Evolutionary conservation across 192 early-diverging fungal species (phyloP).

Genomic region (Entomortierella chlamydospora): DNA sequence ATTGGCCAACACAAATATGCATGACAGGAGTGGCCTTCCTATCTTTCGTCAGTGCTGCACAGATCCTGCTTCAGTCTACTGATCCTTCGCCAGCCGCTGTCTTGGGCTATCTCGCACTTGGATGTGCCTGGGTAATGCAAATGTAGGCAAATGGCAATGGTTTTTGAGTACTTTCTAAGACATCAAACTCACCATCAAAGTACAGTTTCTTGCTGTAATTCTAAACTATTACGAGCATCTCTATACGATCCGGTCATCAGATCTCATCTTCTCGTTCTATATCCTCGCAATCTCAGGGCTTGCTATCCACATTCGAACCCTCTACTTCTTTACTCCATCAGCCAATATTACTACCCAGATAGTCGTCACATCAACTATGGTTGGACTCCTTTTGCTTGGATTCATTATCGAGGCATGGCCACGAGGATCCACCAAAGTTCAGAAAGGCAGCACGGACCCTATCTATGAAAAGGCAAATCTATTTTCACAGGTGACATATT

Average conservation of each 20-base stretch:
- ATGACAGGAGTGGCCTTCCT: constrained; percentile 1
- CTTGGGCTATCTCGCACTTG: constrained; percentile 11
- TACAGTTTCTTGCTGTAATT: constrained; percentile 7
- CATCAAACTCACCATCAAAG: too few species aligned
- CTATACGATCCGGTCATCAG: constrained; percentile 30
- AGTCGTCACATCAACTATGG: not conserved
- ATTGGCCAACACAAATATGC: constrained; percentile 27
- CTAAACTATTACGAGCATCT: constrained; percentile 19
- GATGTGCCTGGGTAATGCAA: not conserved
- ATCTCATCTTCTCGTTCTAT: constrained; percentile 19
- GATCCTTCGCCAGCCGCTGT: not conserved
- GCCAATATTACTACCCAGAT: not conserved
- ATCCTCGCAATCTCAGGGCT: constrained; percentile 1
- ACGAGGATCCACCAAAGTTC: constrained; percentile 11
- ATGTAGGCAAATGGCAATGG: not conserved
- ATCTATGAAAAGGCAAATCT: constrained; percentile 26
- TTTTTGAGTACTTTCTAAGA: not conserved
- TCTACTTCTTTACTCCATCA: not conserved
- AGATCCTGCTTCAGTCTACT: not conserved
- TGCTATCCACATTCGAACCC: constrained; percentile 11
- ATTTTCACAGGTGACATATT: constrained; percentile 17
- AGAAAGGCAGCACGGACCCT: constrained; percentile 7
- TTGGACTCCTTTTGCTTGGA: not conserved
- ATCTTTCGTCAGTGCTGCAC: not conserved
- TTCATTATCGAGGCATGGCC: constrained; percentile 42